These are phyloP conservation scores for Butyriboletus loyo DNA, from an alignment of 768 basidiomycete species.

Conservation along the genomic window DNA sequence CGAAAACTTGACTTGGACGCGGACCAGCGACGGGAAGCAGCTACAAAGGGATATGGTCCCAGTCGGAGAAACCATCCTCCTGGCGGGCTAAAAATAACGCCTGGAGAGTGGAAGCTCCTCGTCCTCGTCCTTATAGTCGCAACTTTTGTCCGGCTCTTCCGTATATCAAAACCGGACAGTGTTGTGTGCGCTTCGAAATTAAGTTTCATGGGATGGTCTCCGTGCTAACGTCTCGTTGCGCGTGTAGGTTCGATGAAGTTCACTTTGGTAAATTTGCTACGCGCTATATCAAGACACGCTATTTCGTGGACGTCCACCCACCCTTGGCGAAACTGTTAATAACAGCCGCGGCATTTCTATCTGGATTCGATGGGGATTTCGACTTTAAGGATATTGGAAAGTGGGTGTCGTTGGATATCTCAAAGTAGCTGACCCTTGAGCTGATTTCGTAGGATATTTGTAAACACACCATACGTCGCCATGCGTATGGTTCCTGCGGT, in stretches of 20 bases:
- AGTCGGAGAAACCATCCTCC: conserved; percentile 44
- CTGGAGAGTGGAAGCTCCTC: conserved; percentile 77
- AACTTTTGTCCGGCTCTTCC: conserved; percentile 77
- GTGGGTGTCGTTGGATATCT: conserved; percentile 43
- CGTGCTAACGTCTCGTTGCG: not conserved
- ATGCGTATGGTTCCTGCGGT: conserved; percentile 96
- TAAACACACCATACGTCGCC: conserved; percentile 88
- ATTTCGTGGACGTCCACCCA: conserved; percentile 95
- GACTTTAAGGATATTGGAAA: conserved; percentile 98
- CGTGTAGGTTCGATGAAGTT: conserved; percentile 88
- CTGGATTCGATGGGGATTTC: conserved; percentile 88
- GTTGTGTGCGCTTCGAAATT: conserved; percentile 70
- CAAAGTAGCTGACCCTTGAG: not conserved
- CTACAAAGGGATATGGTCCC: conserved; percentile 60
- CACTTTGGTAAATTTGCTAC: conserved; percentile 97
- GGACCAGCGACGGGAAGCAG: conserved; percentile 66
- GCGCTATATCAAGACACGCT: conserved; percentile 89
- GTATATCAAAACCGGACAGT: conserved; percentile 80
- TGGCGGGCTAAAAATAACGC: conserved; percentile 63
- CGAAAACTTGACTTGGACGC: conserved; percentile 70
- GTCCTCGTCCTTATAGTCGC: conserved; percentile 66
- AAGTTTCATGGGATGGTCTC: not conserved
- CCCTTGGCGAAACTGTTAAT: conserved; percentile 95
- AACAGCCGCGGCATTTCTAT: conserved; percentile 83
- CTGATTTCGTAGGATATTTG: conserved; percentile 60